Percentiles rank a stretch among this genome's conserved stretches.
These are phyloP conservation scores for Linaria vulgaris DNA, from an alignment of 257 asterid species.

Conservation along the genomic window DNA sequence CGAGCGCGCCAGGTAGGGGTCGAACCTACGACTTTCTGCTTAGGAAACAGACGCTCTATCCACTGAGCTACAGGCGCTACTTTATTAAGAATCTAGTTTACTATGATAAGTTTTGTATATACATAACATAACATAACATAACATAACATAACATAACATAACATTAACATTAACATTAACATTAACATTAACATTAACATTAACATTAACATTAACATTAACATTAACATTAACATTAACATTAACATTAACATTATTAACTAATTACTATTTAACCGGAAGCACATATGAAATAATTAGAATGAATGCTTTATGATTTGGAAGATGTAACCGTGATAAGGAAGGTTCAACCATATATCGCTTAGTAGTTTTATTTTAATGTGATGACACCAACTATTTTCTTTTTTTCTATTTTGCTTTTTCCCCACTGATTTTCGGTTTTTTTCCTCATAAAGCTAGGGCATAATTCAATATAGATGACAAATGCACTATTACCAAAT, in stretches of 20 bases:
- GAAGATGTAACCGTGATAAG: background rate
- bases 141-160: too few relatives aligned
- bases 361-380: constrained; percentile 6
- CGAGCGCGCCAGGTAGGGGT: constrained; percentile 94
- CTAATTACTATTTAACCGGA: too few relatives aligned
- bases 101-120: too few relatives aligned
- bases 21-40: constrained; percentile 91
- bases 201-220: too few relatives aligned
- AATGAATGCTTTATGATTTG: too few relatives aligned
- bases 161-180: too few relatives aligned
- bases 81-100: background rate
- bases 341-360: background rate
- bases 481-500: background rate
- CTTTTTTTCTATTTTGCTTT: background rate
- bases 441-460: constrained; percentile 15
- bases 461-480: constrained; percentile 20
- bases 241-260: too few relatives aligned
- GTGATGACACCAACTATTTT: constrained; percentile 17
- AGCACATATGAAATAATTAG: too few relatives aligned
- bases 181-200: too few relatives aligned
- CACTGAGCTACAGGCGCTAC: constrained; percentile 79
- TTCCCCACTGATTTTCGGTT: background rate
- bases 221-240: too few relatives aligned
- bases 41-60: constrained; percentile 84
- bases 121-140: too few relatives aligned